A percentile compares a stretch with the other conserved stretches of the same genome.
Evolutionary conservation across 192 early-diverging fungal genomes (phyloP).

Genomic region (Podila clonocystis): DNA sequence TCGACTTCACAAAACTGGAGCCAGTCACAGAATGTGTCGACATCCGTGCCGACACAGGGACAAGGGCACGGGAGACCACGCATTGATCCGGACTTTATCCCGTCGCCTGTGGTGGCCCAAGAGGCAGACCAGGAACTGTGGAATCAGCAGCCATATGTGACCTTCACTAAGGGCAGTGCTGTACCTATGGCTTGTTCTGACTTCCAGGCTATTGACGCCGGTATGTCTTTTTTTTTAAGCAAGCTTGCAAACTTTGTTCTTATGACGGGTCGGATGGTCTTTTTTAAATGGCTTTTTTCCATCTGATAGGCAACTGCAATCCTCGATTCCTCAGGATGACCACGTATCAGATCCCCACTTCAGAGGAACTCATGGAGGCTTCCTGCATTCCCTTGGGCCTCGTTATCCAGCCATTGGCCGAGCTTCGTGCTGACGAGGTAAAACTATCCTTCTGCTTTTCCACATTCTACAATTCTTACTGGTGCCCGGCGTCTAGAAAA

Average conservation of each 20-base stretch:
- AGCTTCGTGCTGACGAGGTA: constrained; percentile 79
- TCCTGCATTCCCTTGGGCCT: constrained; percentile 89
- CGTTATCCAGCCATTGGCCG: constrained; percentile 92
- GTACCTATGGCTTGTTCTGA: constrained; percentile 85
- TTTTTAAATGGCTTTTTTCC: background rate
- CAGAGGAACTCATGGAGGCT: constrained; percentile 79
- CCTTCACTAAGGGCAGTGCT: constrained; percentile 66
- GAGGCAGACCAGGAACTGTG: constrained; percentile 81
- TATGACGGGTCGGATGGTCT: background rate
- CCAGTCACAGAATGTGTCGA: constrained; percentile 44
- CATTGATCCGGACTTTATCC: constrained; percentile 97
- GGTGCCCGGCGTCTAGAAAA: background rate
- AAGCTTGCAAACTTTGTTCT: constrained; percentile 1
- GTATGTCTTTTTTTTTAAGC: constrained; percentile 51
- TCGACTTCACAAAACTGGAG: constrained; percentile 17
- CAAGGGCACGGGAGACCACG: constrained; percentile 46
- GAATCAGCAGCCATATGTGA: constrained; percentile 74
- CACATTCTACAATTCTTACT: background rate
- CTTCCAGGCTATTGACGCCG: constrained; percentile 90
- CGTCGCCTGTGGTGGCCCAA: constrained; percentile 88
- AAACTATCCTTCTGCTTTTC: background rate
- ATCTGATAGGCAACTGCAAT: constrained; percentile 77
- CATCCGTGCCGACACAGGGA: too few relatives aligned
- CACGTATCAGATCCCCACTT: constrained; percentile 85
- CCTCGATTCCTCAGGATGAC: constrained; percentile 93